These are phyloP conservation scores for Dictyostelium gargantuum DNA, from an alignment of 208 protist genomes.

Conservation along the genomic window DNA sequence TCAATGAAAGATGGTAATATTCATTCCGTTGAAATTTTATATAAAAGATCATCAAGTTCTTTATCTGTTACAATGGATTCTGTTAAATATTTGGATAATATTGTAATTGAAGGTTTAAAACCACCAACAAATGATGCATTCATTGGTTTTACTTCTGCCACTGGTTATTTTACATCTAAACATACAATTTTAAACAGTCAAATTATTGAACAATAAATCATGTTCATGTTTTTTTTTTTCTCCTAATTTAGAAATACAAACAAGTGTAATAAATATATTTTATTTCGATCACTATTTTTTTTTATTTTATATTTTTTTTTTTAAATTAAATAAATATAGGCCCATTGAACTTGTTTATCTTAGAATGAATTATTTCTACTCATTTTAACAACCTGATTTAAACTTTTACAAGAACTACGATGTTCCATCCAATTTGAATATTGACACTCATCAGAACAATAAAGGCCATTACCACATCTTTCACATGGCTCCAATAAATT, in stretches of 20 bases:
- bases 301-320: too few species aligned
- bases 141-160: neutral
- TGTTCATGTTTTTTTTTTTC: too few species aligned
- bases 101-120: neutral
- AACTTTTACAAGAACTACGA: neutral
- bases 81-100: neutral
- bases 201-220: constrained; percentile 6
- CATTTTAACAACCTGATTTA: constrained; percentile 31
- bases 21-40: neutral
- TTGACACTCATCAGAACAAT: constrained; percentile 41
- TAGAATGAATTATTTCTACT: constrained; percentile 31
- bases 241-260: too few species aligned
- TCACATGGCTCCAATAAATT: neutral
- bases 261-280: too few species aligned
- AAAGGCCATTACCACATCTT: constrained; percentile 3
- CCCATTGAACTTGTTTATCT: too few species aligned
- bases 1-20: neutral
- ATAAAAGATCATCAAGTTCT: too few species aligned
- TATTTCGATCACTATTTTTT: too few species aligned
- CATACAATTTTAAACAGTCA: neutral
- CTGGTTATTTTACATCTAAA: neutral
- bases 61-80: neutral
- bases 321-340: too few species aligned
- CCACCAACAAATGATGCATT: neutral
- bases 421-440: constrained; percentile 7